Evolutionary conservation across 2,329 filamentous ascomycete genomes (phyloP).

Genomic region (Apiospora koreana): DNA sequence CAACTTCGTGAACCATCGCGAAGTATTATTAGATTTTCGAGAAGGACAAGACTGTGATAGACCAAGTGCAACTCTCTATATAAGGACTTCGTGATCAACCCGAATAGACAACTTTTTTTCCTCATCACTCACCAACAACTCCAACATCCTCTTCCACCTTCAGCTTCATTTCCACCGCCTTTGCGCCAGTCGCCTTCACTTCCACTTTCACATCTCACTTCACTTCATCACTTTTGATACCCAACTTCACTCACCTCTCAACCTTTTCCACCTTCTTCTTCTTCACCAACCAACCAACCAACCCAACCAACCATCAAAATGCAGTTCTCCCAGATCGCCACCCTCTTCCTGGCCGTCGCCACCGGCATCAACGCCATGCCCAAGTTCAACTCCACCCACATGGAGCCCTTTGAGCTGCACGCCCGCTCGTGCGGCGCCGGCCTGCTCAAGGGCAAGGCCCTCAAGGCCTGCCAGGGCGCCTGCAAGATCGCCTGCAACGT

Average conservation of each 20-base stretch:
- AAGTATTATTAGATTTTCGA: not conserved
- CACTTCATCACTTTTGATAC: not conserved
- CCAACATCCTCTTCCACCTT: not conserved
- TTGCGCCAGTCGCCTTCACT: constrained; percentile 5
- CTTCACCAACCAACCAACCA: not conserved
- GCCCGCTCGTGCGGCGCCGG: constrained; percentile 11
- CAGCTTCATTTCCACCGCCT: not conserved
- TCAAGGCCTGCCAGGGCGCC: constrained; percentile 7
- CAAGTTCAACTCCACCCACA: not conserved
- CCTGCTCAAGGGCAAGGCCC: constrained; percentile 5
- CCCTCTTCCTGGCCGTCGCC: constrained; percentile 2
- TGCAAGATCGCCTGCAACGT: constrained; percentile 9
- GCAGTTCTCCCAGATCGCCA: constrained; percentile 6
- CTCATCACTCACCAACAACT: constrained; percentile 7
- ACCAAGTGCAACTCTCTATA: not conserved
- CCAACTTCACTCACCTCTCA: not conserved
- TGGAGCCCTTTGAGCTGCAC: not conserved
- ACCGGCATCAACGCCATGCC: constrained; percentile 2
- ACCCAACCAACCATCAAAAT: constrained; percentile 2
- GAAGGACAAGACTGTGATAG: not conserved
- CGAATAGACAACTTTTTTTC: not conserved
- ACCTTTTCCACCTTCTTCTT: not conserved
- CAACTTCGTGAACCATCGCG: not conserved
- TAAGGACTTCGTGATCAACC: not conserved
- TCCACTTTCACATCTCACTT: not conserved